phyloP scores from a whole-genome alignment of 345 rosid genomes.

The Pugionium dolabratum region DNA sequence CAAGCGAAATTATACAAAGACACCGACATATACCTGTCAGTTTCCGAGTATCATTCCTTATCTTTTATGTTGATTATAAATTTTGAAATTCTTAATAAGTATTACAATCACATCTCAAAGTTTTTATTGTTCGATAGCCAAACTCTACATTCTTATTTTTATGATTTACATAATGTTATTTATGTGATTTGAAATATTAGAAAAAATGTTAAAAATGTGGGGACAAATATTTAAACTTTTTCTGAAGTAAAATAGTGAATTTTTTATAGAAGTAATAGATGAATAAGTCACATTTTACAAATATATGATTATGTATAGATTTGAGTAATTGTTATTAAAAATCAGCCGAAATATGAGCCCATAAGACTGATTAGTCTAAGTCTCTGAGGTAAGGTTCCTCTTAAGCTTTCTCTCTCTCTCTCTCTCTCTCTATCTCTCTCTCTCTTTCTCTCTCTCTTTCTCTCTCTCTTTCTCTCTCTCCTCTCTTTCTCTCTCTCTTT shows the following conservation, averaged over 20 bases:
- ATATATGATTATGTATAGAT: slow-evolving; percentile 7
- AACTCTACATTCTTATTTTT: too few relatives aligned
- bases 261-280: too few relatives aligned
- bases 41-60: slow-evolving; percentile 17
- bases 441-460: too few relatives aligned
- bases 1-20: background rate
- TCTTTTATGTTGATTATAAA: slow-evolving; percentile 6
- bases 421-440: slow-evolving; percentile 22
- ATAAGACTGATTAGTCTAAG: slow-evolving; percentile 37
- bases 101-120: background rate
- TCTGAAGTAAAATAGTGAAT: too few relatives aligned
- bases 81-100: slow-evolving; percentile 2
- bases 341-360: background rate
- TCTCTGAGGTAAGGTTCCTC: slow-evolving; percentile 13
- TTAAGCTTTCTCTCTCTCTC: slow-evolving; percentile 29
- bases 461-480: slow-evolving; percentile 35
- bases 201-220: too few relatives aligned
- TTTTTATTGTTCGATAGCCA: too few relatives aligned
- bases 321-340: slow-evolving; percentile 1
- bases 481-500: slow-evolving; percentile 6
- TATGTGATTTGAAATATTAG: too few relatives aligned
- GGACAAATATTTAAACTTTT: too few relatives aligned
- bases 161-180: too few relatives aligned
- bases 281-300: background rate
- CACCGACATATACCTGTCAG: slow-evolving; percentile 17